These are phyloP conservation scores for Chlamydomonas schloesseri DNA, from an alignment of 139 green algal genomes.

Conservation along the genomic window DNA sequence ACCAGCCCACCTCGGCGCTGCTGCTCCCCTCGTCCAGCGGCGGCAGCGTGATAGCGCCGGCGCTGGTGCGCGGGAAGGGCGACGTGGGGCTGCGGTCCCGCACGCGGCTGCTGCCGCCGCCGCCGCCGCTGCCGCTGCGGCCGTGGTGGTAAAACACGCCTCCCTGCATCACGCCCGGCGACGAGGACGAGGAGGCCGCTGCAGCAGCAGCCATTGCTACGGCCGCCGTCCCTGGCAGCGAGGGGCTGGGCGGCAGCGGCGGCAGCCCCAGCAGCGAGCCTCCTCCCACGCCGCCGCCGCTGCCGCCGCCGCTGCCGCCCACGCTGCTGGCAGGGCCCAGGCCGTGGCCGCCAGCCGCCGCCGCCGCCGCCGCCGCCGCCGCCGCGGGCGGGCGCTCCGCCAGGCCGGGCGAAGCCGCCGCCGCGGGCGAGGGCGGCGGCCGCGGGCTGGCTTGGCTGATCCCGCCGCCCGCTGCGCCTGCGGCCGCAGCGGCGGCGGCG, in stretches of 20 bases:
- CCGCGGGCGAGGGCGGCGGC: too few relatives aligned
- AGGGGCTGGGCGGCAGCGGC: slow-evolving; percentile 7
- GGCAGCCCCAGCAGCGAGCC: background rate
- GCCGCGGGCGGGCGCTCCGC: too few relatives aligned
- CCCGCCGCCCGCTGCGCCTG: background rate
- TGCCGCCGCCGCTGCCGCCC: too few relatives aligned
- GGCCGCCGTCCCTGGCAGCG: background rate
- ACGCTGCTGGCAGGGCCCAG: too few relatives aligned
- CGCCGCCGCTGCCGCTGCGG: background rate
- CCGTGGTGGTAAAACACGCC: background rate
- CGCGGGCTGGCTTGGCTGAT: too few relatives aligned
- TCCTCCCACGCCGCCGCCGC: too few relatives aligned
- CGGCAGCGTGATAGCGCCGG: background rate
- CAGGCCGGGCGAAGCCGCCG: too few relatives aligned
- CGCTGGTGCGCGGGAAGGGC: background rate
- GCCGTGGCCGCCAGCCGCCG: too few relatives aligned
- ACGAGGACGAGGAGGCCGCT: too few relatives aligned
- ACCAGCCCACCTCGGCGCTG: background rate
- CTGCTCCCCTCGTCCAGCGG: slow-evolving; percentile 5
- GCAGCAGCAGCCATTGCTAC: background rate
- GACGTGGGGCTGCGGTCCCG: background rate
- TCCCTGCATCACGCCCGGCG: too few relatives aligned
- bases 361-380: too few relatives aligned
- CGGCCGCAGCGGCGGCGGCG: background rate
- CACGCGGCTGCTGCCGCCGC: background rate